phyloP scores from a whole-genome alignment of 2,329 filamentous ascomycete species.

The Colletotrichum echinochloae region DNA sequence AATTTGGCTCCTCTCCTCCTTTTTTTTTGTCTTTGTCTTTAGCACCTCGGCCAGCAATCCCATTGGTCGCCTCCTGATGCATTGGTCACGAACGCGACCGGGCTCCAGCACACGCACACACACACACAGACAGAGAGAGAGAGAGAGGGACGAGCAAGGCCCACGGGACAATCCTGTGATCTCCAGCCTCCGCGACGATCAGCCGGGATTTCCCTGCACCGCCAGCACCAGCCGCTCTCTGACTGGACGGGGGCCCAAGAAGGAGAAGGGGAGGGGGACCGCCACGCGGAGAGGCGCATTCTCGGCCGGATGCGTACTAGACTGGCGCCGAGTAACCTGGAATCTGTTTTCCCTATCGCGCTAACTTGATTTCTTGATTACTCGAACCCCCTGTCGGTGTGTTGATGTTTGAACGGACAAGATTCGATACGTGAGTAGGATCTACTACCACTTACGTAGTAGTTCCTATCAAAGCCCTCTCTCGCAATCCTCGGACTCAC shows the following conservation, averaged over 20 bases:
- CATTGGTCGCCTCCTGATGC: conserved; percentile 36
- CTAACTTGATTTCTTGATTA: conserved; percentile 19
- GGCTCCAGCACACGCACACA: too few relatives aligned
- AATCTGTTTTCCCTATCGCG: conserved; percentile 24
- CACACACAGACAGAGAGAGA: too few relatives aligned
- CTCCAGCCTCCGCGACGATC: conserved; percentile 43
- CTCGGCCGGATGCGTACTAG: conserved; percentile 27
- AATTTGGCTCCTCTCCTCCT: not conserved
- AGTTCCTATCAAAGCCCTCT: not conserved
- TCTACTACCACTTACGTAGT: not conserved
- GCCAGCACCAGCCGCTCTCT: conserved; percentile 18
- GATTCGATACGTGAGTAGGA: not conserved
- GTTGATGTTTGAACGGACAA: not conserved
- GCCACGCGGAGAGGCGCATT: conserved; percentile 37
- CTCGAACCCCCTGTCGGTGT: conserved; percentile 17
- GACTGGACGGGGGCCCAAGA: conserved; percentile 19
- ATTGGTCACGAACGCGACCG: conserved; percentile 14
- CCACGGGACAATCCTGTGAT: conserved; percentile 43
- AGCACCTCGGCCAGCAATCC: conserved; percentile 19
- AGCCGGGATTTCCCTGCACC: conserved; percentile 39
- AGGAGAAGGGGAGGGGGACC: not conserved
- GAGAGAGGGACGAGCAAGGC: too few relatives aligned
- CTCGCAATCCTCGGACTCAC: not conserved
- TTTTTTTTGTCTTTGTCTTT: not conserved
- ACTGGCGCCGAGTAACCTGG: conserved; percentile 11